Percentiles rank a stretch among this genome's conserved stretches.
These are phyloP conservation scores for Vanderwaltozyma verrucispora DNA, from an alignment of 805 yeast genomes.

Conservation along the genomic window DNA sequence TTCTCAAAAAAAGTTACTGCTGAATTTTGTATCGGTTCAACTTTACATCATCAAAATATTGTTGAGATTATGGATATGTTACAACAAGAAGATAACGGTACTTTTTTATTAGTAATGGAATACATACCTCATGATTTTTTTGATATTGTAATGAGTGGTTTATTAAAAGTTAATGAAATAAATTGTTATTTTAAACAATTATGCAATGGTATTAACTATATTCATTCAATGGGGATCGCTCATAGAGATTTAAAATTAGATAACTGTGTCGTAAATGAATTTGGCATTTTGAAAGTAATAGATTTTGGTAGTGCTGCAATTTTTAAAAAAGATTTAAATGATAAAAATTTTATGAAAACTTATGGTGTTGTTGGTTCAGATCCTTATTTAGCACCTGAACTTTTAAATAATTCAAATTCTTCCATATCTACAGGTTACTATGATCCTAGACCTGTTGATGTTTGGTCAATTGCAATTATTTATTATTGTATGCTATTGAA, in stretches of 20 bases:
- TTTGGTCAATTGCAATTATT: slow-evolving; percentile 91
- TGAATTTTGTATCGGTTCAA: slow-evolving; percentile 75
- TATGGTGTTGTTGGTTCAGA: slow-evolving; percentile 91
- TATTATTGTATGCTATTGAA: slow-evolving; percentile 82
- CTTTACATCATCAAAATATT: slow-evolving; percentile 67
- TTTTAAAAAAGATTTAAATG: slow-evolving; percentile 46
- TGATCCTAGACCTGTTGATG: slow-evolving; percentile 81
- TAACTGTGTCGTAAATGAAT: slow-evolving; percentile 71
- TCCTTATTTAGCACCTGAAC: slow-evolving; percentile 93
- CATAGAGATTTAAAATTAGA: slow-evolving; percentile 90
- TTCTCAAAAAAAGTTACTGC: slow-evolving; percentile 70
- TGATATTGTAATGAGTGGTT: slow-evolving; percentile 83
- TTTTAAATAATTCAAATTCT: slow-evolving; percentile 32
- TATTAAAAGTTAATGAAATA: slow-evolving; percentile 60
- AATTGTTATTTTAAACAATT: slow-evolving; percentile 80
- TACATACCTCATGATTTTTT: slow-evolving; percentile 88
- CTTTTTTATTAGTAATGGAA: slow-evolving; percentile 77
- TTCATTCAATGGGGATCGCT: slow-evolving; percentile 78
- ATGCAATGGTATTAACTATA: slow-evolving; percentile 57
- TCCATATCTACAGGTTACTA: slow-evolving; percentile 29
- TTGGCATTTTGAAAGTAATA: slow-evolving; percentile 75
- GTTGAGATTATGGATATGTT: slow-evolving; percentile 74
- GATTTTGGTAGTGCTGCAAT: slow-evolving; percentile 92
- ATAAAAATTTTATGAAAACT: slow-evolving; percentile 49
- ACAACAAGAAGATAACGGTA: slow-evolving; percentile 41